Evolutionary conservation across 83 land plant species (phyloP), one percentile per base, ranked within the genome.

Genomic region (Thuja plicata): DNA sequence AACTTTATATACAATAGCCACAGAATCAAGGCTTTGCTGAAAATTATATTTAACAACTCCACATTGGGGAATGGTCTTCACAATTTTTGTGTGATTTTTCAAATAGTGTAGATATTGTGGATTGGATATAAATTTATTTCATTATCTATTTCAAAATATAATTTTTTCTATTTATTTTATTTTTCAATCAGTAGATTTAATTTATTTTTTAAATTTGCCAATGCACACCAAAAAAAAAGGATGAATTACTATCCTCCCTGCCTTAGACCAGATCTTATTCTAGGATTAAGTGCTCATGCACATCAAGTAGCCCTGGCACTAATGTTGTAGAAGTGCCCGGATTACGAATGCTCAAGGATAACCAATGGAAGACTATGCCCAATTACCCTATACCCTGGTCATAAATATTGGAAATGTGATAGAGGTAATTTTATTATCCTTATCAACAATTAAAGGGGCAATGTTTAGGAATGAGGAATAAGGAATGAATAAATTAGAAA

Each of bases 311-410:
- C 92, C 52, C 86, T 92, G 60, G 87, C 91, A 48, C 88, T 92
- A 32, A 62, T 92, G 48, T 66, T 91, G 86, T 92, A 92, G 40
- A 85, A 17, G 91, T 91, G 1, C 30, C 86, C 1, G 94, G 92
- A 48, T 89, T 92, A 21, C 90, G 91, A 54, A 54, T 92, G 54
- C 89, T 83, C 86, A 92, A 92, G 85, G 92, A 89, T 45, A 90
- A 89, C 9, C 86, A 87, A 19, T 92, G 93, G 93, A 86, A 89
- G 55, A 88, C 88, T 86, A 91, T 92, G 12, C 90, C 90, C 93
- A 13, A 32, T 88, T 19, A n/a, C 34, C 45, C 30, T 54, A 91
- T 87, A 60, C 92, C 48, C 88, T 92, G 19, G 92, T 92, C 34
- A 81, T 92, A 41, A 92, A 90, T 89, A 86, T 88, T 12, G 92